Percentiles rank a stretch among this genome's conserved stretches.
phyloP scores from a whole-genome alignment of 331 rosid species.

The Malus hybrid region DNA sequence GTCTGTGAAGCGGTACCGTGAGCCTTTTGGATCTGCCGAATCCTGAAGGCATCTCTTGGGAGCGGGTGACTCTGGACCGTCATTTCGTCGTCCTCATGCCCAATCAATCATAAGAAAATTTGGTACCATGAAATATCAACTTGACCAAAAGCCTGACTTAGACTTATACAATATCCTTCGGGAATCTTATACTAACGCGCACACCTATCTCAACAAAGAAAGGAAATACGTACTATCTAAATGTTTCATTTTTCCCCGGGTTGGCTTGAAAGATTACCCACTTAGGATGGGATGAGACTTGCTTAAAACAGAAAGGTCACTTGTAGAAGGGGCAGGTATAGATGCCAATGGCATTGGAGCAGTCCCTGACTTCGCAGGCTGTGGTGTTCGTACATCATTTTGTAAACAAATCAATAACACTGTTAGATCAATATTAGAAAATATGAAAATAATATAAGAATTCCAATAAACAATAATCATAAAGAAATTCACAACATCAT shows the following conservation, averaged over 20 bases:
- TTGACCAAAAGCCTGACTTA: background rate
- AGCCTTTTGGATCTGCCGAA: slow-evolving; percentile 85
- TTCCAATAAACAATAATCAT: too few relatives aligned
- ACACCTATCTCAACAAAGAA: slow-evolving; percentile 1
- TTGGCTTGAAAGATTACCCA: slow-evolving; percentile 45
- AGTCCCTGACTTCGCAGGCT: slow-evolving; percentile 39
- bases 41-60: slow-evolving; percentile 81
- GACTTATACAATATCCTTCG: background rate
- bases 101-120: slow-evolving; percentile 18
- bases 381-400: slow-evolving; percentile 48
- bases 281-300: slow-evolving; percentile 61
- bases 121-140: background rate
- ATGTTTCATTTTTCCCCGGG: slow-evolving; percentile 66
- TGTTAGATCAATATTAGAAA: too few relatives aligned
- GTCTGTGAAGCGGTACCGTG: slow-evolving; percentile 74
- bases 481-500: too few relatives aligned
- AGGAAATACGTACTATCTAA: slow-evolving; percentile 55
- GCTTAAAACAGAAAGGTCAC: slow-evolving; percentile 81
- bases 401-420: slow-evolving; percentile 80
- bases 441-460: too few relatives aligned
- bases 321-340: slow-evolving; percentile 56
- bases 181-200: background rate
- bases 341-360: slow-evolving; percentile 29
- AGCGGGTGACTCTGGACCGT: slow-evolving; percentile 82
- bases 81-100: slow-evolving; percentile 77